Evolutionary conservation across 2,329 filamentous ascomycete species (phyloP), one percentile per base, ranked within the genome.

Genomic region (Penicillium oxalicum): DNA sequence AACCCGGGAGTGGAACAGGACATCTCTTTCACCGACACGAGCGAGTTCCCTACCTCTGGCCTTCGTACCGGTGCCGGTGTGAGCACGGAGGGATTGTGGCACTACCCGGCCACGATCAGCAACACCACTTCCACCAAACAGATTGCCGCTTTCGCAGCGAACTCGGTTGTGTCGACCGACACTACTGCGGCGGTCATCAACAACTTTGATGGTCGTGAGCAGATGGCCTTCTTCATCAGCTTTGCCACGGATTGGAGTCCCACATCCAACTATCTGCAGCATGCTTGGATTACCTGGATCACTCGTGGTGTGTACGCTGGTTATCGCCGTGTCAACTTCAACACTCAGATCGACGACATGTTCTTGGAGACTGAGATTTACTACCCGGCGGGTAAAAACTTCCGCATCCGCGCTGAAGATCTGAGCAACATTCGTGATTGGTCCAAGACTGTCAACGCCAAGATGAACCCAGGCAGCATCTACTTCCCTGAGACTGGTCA

Each of bases 271-370:
- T 80, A 75, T 58, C 63, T 82, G 42, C 80, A 83, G 64, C 81
- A 84, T 64, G 72, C 80, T 9, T 82, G 77, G 74, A 82, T 84
- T 51, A 76, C 76, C 56, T 84, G 80, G 80, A 61, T 81, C 32
- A 83, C 81, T 4, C 74, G 79, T 52, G 80, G 81, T 34, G 63
- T 83, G 7, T 60, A 79, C 52, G 69, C 77, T 8, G 79, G 79
- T n/a, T 76, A 78, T 60, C 74, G 78, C 45, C 74, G 79, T 52
- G 70, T 77, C 34, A 75, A 80, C 52, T 64, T 82, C 33, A 77
- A 69, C 64, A 76, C 78, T 9, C 79, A 82, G 58, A 76, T 84
- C 29, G 81, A 84, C 56, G 81, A 84, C 55, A 79, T 84, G 70
- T 79, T 83, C 56, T 68, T 84, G 18, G 68, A 71, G 45, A 74